Base-by-base conservation (phyloP, 768 basidiomycete genomes). In the Sutorius australiensis region DNA sequence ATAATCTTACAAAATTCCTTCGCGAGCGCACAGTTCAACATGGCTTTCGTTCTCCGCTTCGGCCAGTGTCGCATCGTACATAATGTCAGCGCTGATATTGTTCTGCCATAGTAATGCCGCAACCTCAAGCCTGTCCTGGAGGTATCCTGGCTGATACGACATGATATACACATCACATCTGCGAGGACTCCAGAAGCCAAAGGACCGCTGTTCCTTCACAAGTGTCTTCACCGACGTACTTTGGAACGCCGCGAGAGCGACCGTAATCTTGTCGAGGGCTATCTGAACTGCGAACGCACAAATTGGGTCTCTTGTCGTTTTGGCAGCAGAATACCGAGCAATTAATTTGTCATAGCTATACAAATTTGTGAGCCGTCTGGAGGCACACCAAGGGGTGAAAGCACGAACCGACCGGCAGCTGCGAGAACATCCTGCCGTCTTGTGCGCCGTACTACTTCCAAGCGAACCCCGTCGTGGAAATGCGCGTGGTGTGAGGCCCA, bases 141-240 rank as follows among this genome's bases (percentile, higher is more conserved):
- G 72, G 61, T 84, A 78, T 10, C 91, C 90, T 8, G 82, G 74
- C 55, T 88, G 83, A 54, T 85, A 89, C 0, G 89, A 89, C 27
- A 91, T 81, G 12, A 93, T 77, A 57, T 92, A 93, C 11, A 93
- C 91, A 57, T 93, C 91, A 59, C 92, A 92, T 36, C 89, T 77
- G 14, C 90, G 79, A n/a, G 91, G 91, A 67, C 88, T 89, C 89
- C 89, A 93, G 63, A 83, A 89, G 0, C 92, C 91, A 55, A 91
- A 93, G 0, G 92, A 91, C 11, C 83, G 81, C 54, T 84, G 81
- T 61, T 91, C 88, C 66, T 87, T 91, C 48, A 90, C 73, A 6
- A 90, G 75, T 3, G 78, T 78, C 64, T 83, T 84, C 34, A 89
- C 78, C 1, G 85, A 83, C 1, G 72, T 66, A 9, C 79, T 79